Evolutionary conservation across 2,329 filamentous ascomycete species (phyloP).

Genomic region (Stachybotrys chlorohalonatus): DNA sequence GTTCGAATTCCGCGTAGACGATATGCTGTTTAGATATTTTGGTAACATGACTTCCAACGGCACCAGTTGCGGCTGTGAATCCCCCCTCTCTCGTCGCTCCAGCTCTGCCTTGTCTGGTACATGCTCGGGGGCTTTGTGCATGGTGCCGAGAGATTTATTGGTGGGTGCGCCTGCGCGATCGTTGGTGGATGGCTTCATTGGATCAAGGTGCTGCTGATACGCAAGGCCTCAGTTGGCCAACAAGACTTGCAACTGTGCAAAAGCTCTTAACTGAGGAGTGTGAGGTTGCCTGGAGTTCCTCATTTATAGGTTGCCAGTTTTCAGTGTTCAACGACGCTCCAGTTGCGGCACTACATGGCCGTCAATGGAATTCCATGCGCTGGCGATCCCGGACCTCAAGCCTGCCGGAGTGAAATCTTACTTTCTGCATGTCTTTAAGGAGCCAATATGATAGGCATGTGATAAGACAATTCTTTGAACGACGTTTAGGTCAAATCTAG

Average conservation of each 20-base stretch:
- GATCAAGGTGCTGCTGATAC: not conserved
- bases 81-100: conserved; percentile 9
- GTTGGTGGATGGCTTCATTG: not conserved
- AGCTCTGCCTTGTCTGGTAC: conserved; percentile 1
- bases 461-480: not conserved
- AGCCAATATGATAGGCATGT: not conserved
- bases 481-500: not conserved
- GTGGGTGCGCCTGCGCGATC: not conserved
- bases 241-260: not conserved
- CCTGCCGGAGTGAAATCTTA: not conserved
- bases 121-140: not conserved
- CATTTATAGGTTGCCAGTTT: not conserved
- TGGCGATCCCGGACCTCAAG: not conserved
- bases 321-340: not conserved
- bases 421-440: not conserved
- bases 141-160: not conserved
- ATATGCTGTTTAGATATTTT: not conserved
- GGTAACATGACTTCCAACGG: conserved; percentile 3
- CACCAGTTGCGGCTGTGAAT: conserved; percentile 14
- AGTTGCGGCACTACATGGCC: not conserved
- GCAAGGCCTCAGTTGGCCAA: not conserved
- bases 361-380: not conserved
- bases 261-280: not conserved
- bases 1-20: not conserved
- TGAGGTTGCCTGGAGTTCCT: not conserved